phyloP scores from a whole-genome alignment of 495 filamentous ascomycete species.

The Talaromyces trachyspermus region DNA sequence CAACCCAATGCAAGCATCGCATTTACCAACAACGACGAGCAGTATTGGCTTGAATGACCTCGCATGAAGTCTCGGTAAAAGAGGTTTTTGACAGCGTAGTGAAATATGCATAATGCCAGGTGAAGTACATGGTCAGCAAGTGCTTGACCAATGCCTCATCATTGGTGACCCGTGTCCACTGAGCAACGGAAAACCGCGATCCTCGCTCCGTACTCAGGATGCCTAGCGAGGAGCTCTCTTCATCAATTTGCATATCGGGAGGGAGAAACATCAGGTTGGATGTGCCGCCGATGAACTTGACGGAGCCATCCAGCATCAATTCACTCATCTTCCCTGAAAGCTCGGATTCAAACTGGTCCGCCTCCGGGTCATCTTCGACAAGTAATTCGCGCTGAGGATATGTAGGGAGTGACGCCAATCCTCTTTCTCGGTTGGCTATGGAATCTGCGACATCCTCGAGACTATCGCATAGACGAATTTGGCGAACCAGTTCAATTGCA shows the following conservation, averaged over 20 bases:
- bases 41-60: constrained; percentile 63
- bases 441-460: constrained; percentile 83
- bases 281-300: constrained; percentile 90
- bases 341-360: constrained; percentile 71
- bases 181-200: constrained; percentile 48
- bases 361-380: constrained; percentile 22
- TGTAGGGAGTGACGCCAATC: constrained; percentile 14
- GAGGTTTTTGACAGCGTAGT: constrained; percentile 80
- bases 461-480: constrained; percentile 87
- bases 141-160: constrained; percentile 75
- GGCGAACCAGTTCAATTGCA: constrained; percentile 69
- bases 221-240: constrained; percentile 27
- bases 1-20: constrained; percentile 94
- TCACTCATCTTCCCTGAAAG: constrained; percentile 91
- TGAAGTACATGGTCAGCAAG: constrained; percentile 95
- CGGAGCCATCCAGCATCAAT: constrained; percentile 80
- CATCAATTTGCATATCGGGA: constrained; percentile 42
- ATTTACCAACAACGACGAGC: constrained; percentile 85
- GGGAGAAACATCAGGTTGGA: constrained; percentile 88
- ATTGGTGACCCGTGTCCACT: constrained; percentile 82
- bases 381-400: constrained; percentile 13
- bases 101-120: constrained; percentile 97
- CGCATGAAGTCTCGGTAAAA: constrained; percentile 81
- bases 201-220: not conserved
- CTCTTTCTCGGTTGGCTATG: constrained; percentile 53